These are phyloP conservation scores for Neonectria punicea DNA, from an alignment of 2,329 filamentous ascomycete genomes.

Conservation along the genomic window DNA sequence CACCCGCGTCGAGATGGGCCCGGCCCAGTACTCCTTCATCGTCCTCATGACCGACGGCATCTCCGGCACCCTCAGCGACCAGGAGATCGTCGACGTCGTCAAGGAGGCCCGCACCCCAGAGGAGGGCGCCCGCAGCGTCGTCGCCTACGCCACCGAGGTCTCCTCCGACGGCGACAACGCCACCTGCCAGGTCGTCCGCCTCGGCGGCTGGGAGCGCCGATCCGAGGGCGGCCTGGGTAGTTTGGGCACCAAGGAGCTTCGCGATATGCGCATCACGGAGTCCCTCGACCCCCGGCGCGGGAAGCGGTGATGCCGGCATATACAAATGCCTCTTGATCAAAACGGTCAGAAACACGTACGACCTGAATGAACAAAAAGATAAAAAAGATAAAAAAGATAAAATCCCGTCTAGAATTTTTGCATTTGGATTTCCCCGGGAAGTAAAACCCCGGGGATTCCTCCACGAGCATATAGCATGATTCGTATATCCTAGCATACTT, in stretches of 20 bases:
- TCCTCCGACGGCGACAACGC: conserved; percentile 74
- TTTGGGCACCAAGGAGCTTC: conserved; percentile 89
- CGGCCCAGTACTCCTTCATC: conserved; percentile 89
- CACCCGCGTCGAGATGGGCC: conserved; percentile 78
- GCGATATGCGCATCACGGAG: conserved; percentile 84
- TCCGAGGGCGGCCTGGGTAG: conserved; percentile 89
- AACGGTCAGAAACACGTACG: background rate
- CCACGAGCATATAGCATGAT: conserved; percentile 21
- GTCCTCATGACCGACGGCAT: conserved; percentile 91
- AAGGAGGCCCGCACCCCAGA: conserved; percentile 95
- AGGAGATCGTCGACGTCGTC: conserved; percentile 95
- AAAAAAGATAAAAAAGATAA: background rate
- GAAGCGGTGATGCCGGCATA: conserved; percentile 53
- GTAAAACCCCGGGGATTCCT: background rate
- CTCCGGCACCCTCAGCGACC: conserved; percentile 85
- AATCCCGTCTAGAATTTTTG: conserved; percentile 3
- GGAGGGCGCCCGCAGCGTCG: conserved; percentile 80
- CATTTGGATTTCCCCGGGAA: conserved; percentile 1
- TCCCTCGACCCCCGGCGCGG: conserved; percentile 83
- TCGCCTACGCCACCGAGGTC: conserved; percentile 90
- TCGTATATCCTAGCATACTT: conserved; percentile 22
- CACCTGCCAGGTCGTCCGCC: conserved; percentile 73
- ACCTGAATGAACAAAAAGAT: background rate
- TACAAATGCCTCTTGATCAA: background rate
- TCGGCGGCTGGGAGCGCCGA: conserved; percentile 77